These are phyloP conservation scores for Neotropicomus parvogracilis DNA, from an alignment of 1,284 basidiomycete genomes.

Conservation along the genomic window DNA sequence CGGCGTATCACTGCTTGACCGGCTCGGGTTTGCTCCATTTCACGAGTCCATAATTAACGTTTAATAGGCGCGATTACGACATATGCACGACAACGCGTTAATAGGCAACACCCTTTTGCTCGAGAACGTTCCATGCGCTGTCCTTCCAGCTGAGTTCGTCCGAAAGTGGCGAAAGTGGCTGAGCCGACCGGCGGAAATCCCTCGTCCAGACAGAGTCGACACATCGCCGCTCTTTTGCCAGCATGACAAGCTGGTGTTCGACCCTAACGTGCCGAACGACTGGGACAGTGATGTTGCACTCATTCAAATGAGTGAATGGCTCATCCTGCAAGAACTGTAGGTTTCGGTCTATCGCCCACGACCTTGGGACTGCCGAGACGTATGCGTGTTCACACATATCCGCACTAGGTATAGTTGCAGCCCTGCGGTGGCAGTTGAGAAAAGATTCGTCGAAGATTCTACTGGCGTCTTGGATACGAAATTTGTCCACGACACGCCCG, in stretches of 20 bases:
- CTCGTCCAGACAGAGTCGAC: conserved; percentile 59
- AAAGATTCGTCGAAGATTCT: conserved; percentile 33
- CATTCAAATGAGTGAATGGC: conserved; percentile 63
- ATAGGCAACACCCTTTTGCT: conserved; percentile 43
- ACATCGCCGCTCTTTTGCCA: conserved; percentile 63
- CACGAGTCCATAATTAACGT: conserved; percentile 13
- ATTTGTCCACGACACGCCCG: conserved; percentile 47
- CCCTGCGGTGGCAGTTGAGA: conserved; percentile 54
- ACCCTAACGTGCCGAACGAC: conserved; percentile 59
- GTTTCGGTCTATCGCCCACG: conserved; percentile 27
- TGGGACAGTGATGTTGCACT: conserved; percentile 51
- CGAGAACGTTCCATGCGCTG: conserved; percentile 49
- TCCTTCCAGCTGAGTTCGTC: conserved; percentile 60
- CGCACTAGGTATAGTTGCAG: conserved; percentile 53
- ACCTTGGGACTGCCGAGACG: conserved; percentile 8
- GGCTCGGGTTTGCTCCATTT: conserved; percentile 8
- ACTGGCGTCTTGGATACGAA: conserved; percentile 27
- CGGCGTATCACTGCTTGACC: neutral
- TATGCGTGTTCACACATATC: conserved; percentile 16
- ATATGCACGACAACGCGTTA: conserved; percentile 55
- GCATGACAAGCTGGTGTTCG: conserved; percentile 61
- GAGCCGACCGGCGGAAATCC: conserved; percentile 49
- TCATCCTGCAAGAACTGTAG: conserved; percentile 52
- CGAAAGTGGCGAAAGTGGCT: conserved; percentile 69
- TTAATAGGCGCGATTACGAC: conserved; percentile 53